These are phyloP conservation scores for Trichophyton mentagrophytes DNA, from an alignment of 2,329 filamentous ascomycete genomes.

Conservation along the genomic window DNA sequence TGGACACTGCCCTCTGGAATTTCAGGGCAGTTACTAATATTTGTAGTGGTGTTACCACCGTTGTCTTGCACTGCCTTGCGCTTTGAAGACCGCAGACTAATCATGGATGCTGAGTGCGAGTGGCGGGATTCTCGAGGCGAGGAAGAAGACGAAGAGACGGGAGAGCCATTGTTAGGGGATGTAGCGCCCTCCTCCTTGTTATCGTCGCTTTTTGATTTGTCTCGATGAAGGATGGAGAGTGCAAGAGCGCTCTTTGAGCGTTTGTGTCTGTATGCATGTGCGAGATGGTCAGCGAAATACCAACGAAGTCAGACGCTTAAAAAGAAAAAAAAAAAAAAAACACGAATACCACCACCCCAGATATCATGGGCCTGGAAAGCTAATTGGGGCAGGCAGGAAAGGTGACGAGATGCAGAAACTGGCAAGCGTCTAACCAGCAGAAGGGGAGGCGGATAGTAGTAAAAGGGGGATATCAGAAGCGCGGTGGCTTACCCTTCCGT, in stretches of 20 bases:
- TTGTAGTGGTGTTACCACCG: conserved; percentile 7
- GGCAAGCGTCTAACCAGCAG: background rate
- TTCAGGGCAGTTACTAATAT: conserved; percentile 13
- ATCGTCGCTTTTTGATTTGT: conserved; percentile 35
- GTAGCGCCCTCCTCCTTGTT: conserved; percentile 23
- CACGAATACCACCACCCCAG: background rate
- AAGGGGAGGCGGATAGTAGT: background rate
- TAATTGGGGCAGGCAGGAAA: background rate
- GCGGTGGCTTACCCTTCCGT: conserved; percentile 18
- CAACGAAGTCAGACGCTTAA: background rate
- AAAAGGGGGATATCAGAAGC: conserved; percentile 3
- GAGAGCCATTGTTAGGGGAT: conserved; percentile 16
- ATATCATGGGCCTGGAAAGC: background rate
- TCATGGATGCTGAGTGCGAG: conserved; percentile 18
- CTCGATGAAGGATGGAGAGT: conserved; percentile 42
- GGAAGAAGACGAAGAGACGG: conserved; percentile 19
- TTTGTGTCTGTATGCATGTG: conserved; percentile 32
- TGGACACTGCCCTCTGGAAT: conserved; percentile 16
- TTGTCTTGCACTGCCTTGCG: conserved; percentile 19
- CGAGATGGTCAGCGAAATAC: background rate
- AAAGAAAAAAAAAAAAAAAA: too few species aligned
- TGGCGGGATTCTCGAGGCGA: conserved; percentile 18
- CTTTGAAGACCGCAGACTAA: conserved; percentile 22
- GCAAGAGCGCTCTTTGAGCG: conserved; percentile 43
- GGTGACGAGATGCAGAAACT: background rate